Evolutionary conservation across 2,329 filamentous ascomycete species (phyloP), one percentile per base, ranked within the genome.

Genomic region (Calonectria pseudoreteaudii): DNA sequence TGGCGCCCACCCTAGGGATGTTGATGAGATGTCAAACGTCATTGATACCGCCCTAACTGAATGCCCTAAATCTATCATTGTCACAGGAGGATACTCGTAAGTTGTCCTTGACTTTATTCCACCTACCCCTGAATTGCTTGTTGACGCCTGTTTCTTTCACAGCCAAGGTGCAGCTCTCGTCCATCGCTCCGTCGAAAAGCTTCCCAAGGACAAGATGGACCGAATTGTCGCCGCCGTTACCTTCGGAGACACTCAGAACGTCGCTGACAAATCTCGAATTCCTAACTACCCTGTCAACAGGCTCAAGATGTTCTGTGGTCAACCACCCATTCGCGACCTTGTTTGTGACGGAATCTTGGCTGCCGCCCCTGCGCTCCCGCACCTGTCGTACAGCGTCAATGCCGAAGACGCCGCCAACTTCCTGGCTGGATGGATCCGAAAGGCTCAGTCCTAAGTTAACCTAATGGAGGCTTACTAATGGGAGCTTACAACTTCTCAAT

Each of bases 11-110:
- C 31, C 31, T 2, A 16, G 28, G 11, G 34, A 50, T 41, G 49
- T 44, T 28, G 26, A 14, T 2, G 65, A 67, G 34, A 38, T 67
- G 34, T 23, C 30, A 31, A 50, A 23, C 6, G n/a, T 67, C 26
- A 26, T 67, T 16, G 26, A 52, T 16, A 50, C 34, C 11, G 31
- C 47, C 8, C 41, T 67, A 16, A 56, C n/a, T 26, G 49, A 44
- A n/a, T 67, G 65, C 16, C 65, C 65, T 18, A 23, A 67, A 11
- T 67, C 65, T 2, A 44, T 41, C 34, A 67, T 67, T 20, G 65
- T 67, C 23, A 41, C 49, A 44, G 65, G 65, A 30, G 65, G 65
- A 56, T 67, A 67, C 16, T 67, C 65, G 65, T 67, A 31, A 67
- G 65, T 6, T 16, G 14, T 5, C 38, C 20, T 16, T 41, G 8